These are phyloP conservation scores for Globomyces pollinis-pini DNA, from an alignment of 192 early-diverging fungal species.

Conservation along the genomic window DNA sequence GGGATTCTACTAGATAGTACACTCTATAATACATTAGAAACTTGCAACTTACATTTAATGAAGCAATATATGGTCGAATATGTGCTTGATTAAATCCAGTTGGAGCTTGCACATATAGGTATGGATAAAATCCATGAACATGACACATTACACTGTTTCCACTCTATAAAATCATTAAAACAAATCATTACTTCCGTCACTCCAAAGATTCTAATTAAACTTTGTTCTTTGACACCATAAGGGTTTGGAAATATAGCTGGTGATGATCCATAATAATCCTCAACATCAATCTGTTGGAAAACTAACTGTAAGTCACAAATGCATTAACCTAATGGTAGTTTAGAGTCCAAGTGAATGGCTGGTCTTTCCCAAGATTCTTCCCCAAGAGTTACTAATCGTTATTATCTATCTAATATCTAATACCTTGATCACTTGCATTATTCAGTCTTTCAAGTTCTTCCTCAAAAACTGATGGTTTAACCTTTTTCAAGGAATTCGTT, in stretches of 20 bases:
- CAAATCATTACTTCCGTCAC: constrained; percentile 76
- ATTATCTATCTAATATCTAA: too few relatives aligned
- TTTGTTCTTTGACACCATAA: neutral
- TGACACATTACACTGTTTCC: constrained; percentile 89
- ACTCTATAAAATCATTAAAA: constrained; percentile 16
- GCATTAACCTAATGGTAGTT: too few relatives aligned
- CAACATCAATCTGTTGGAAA: constrained; percentile 95
- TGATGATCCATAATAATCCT: constrained; percentile 60
- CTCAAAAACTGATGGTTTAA: too few relatives aligned
- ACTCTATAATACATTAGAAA: neutral
- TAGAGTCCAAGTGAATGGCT: too few relatives aligned
- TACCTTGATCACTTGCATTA: too few relatives aligned
- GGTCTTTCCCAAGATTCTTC: too few relatives aligned
- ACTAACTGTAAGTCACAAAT: too few relatives aligned
- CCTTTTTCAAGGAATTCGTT: too few relatives aligned
- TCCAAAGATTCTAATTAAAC: constrained; percentile 56
- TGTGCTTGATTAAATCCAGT: constrained; percentile 58
- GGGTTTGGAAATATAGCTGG: constrained; percentile 1
- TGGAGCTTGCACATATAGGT: constrained; percentile 92
- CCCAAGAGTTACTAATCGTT: too few relatives aligned
- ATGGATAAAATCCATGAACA: constrained; percentile 83
- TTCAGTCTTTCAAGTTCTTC: too few relatives aligned
- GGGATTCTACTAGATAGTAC: constrained; percentile 1
- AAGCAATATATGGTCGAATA: constrained; percentile 38
- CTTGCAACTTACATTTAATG: constrained; percentile 42